A percentile compares a stretch with the other conserved stretches of the same genome.
Conservation (phyloP, 306 rosid genomes). For the Fagus sylvatica region DNA sequence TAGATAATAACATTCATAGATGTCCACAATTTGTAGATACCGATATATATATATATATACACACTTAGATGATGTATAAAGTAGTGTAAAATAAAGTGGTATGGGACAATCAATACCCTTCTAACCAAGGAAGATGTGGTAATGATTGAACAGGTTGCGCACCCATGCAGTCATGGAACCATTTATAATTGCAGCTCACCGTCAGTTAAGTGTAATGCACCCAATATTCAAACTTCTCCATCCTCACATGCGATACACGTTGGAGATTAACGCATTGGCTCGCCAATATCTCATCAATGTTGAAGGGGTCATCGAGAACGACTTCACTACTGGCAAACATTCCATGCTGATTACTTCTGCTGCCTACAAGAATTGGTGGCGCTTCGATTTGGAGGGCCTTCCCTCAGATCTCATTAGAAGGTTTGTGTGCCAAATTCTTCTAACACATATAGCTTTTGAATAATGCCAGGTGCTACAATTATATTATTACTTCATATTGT, state of each 20-base stretch:
- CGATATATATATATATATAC: too few relatives aligned
- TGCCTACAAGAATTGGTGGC: conserved; percentile 45
- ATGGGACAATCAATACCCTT: not conserved
- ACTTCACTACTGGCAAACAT: conserved; percentile 37
- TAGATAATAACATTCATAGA: too few relatives aligned
- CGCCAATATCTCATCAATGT: conserved; percentile 36
- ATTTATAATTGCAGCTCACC: conserved; percentile 41
- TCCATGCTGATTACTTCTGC: conserved; percentile 36
- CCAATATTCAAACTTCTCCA: conserved; percentile 43
- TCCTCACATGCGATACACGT: conserved; percentile 45
- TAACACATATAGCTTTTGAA: too few relatives aligned
- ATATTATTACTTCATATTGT: too few relatives aligned
- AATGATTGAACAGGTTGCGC: conserved; percentile 29
- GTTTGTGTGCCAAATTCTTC: not conserved
- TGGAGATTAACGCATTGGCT: conserved; percentile 30
- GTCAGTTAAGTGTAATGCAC: conserved; percentile 52
- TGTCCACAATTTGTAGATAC: not conserved
- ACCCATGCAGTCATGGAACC: conserved; percentile 47
- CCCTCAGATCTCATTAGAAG: conserved; percentile 45
- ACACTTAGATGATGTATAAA: too few relatives aligned
- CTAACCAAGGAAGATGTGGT: not conserved
- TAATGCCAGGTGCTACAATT: too few relatives aligned
- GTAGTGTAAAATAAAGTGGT: too few relatives aligned
- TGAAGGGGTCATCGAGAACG: conserved; percentile 24
- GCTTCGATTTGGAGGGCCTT: conserved; percentile 36